These are phyloP conservation scores for Ogataea methanolica DNA, from an alignment of 805 yeast species.

Conservation along the genomic window DNA sequence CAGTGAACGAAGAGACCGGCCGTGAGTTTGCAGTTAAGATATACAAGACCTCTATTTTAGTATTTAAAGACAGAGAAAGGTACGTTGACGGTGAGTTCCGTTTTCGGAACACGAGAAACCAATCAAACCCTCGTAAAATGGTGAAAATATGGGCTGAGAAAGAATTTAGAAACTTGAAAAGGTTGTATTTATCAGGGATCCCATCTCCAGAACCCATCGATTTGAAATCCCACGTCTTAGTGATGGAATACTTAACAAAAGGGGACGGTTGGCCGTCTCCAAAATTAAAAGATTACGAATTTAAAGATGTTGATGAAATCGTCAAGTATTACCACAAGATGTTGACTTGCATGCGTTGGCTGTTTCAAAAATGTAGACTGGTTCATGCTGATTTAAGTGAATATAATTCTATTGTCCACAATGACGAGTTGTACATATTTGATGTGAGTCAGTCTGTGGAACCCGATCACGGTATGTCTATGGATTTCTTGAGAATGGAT, in stretches of 20 bases:
- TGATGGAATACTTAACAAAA: constrained; percentile 82
- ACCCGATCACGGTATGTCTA: constrained; percentile 95
- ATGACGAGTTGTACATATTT: constrained; percentile 73
- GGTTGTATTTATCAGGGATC: constrained; percentile 72
- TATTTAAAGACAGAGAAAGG: constrained; percentile 94
- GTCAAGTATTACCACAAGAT: constrained; percentile 69
- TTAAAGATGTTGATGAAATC: constrained; percentile 61
- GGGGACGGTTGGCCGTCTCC: constrained; percentile 92
- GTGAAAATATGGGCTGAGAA: constrained; percentile 98
- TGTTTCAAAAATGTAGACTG: constrained; percentile 83
- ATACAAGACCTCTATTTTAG: constrained; percentile 91
- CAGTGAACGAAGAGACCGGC: constrained; percentile 40
- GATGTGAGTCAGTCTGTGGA: constrained; percentile 98
- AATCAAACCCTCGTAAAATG: constrained; percentile 95
- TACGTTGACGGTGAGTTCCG: constrained; percentile 96
- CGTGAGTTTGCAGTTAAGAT: constrained; percentile 85
- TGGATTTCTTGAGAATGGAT: constrained; percentile 95
- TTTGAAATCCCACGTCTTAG: constrained; percentile 81
- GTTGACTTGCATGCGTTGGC: constrained; percentile 76
- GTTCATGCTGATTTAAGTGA: constrained; percentile 98
- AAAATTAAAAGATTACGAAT: constrained; percentile 77
- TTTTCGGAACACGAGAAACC: constrained; percentile 77
- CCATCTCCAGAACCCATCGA: constrained; percentile 95
- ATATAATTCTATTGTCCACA: constrained; percentile 85
- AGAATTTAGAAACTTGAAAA: constrained; percentile 87